Conservation (phyloP, 768 basidiomycete species). For the Phlebiopsis flavidoalba region DNA sequence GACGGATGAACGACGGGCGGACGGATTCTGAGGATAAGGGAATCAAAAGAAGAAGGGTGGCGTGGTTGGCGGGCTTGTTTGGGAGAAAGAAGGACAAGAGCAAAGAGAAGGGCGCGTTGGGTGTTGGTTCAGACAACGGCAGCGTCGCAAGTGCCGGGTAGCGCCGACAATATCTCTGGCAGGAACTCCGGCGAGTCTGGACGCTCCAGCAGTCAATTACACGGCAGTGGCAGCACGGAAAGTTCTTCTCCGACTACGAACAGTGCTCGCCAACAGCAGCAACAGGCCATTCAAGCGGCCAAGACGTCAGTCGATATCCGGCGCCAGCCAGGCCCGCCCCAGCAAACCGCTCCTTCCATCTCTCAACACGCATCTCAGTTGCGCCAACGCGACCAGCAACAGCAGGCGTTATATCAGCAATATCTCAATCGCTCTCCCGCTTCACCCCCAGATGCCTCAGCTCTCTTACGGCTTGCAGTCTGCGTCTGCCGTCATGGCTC, state of each 20-base stretch:
- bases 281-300: conserved; percentile 43
- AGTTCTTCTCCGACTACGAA: conserved; percentile 48
- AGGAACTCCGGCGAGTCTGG: conserved; percentile 62
- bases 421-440: conserved; percentile 86
- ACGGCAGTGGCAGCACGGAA: conserved; percentile 24
- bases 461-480: conserved; percentile 75
- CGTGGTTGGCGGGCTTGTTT: conserved; percentile 75
- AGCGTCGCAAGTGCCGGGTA: conserved; percentile 46
- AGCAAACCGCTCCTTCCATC: conserved; percentile 33
- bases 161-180: conserved; percentile 24
- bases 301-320: conserved; percentile 19
- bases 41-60: conserved; percentile 77
- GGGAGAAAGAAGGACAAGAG: conserved; percentile 66
- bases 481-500: conserved; percentile 58
- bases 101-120: conserved; percentile 46
- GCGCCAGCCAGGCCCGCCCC: conserved; percentile 19
- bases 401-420: conserved; percentile 83
- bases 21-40: conserved; percentile 47
- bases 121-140: conserved; percentile 30
- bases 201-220: conserved; percentile 42
- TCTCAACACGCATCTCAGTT: conserved; percentile 62
- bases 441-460: conserved; percentile 67
- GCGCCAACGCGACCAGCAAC: conserved; percentile 84
- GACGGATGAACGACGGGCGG: conserved; percentile 37
- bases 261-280: conserved; percentile 56